Percentiles rank a stretch among this genome's conserved stretches.
These are phyloP conservation scores for Populus hybrid DNA, from an alignment of 441 rosid genomes.

Conservation along the genomic window DNA sequence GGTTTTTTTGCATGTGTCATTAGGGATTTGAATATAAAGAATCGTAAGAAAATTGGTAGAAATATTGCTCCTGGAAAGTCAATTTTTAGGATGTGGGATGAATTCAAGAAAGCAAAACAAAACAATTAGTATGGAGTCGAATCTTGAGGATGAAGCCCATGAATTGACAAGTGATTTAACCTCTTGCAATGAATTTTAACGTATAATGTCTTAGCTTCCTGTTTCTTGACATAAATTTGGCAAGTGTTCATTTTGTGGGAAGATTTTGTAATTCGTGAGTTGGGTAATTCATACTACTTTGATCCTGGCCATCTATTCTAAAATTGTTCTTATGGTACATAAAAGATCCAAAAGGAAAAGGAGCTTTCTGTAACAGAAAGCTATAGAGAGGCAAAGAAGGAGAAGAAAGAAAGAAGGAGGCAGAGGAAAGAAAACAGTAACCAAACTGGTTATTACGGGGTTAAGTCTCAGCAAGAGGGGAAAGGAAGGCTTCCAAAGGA, in stretches of 20 bases:
- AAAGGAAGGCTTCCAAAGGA: not conserved
- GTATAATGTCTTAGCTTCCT: no score
- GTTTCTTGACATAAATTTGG: not conserved
- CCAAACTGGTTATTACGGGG: not conserved
- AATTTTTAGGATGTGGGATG: no score
- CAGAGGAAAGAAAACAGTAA: slow-evolving; percentile 23
- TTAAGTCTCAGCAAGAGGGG: slow-evolving; percentile 2
- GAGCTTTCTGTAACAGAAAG: slow-evolving; percentile 33
- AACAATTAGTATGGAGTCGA: no score
- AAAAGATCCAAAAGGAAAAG: slow-evolving; percentile 54
- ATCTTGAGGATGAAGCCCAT: no score
- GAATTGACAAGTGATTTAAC: not conserved
- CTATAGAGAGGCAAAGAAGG: slow-evolving; percentile 29
- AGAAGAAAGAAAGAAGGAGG: slow-evolving; percentile 26
- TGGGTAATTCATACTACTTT: slow-evolving; percentile 27
- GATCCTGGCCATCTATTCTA: slow-evolving; percentile 30
- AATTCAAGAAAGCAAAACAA: no score
- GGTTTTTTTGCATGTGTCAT: not conserved
- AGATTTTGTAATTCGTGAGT: slow-evolving; percentile 16
- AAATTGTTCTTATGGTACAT: slow-evolving; percentile 58
- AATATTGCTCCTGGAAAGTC: no score
- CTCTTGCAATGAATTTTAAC: no score
- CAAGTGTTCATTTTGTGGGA: not conserved
- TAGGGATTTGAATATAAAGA: not conserved
- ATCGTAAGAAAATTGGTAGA: no score